These are phyloP conservation scores for Hericium coralloides DNA, from an alignment of 768 basidiomycete genomes.

Conservation along the genomic window DNA sequence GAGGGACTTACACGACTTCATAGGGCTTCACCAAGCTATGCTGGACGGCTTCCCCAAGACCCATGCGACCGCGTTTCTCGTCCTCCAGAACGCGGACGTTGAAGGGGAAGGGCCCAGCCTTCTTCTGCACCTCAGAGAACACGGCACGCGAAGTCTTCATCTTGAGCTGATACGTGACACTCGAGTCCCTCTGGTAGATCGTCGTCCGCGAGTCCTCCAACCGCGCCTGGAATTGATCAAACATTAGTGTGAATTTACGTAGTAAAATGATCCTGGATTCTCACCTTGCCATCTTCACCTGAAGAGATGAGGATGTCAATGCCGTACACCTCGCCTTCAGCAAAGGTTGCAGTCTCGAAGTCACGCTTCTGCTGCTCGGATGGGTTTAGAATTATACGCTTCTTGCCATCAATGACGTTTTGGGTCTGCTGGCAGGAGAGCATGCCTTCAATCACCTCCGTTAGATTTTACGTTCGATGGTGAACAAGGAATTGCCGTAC, in stretches of 20 bases:
- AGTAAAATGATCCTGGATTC: constrained; percentile 9
- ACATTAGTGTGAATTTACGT: neutral
- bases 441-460: constrained; percentile 51
- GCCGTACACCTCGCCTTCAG: constrained; percentile 92
- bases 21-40: constrained; percentile 92
- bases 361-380: constrained; percentile 77
- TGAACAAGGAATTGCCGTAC: constrained; percentile 26
- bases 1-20: constrained; percentile 72
- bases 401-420: constrained; percentile 93
- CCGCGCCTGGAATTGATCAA: constrained; percentile 52
- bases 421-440: constrained; percentile 92
- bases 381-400: constrained; percentile 89
- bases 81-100: constrained; percentile 91
- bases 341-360: constrained; percentile 77
- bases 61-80: constrained; percentile 92
- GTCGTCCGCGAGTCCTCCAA: constrained; percentile 84
- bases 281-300: constrained; percentile 84
- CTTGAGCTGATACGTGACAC: constrained; percentile 90
- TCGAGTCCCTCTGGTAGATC: constrained; percentile 83
- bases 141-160: constrained; percentile 96
- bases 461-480: neutral
- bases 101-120: constrained; percentile 97
- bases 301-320: constrained; percentile 88
- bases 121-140: constrained; percentile 96
- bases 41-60: constrained; percentile 91